These are phyloP conservation scores for Poterioochromonas sp. DNA, from an alignment of 352 stramenopile genomes.

Conservation along the genomic window DNA sequence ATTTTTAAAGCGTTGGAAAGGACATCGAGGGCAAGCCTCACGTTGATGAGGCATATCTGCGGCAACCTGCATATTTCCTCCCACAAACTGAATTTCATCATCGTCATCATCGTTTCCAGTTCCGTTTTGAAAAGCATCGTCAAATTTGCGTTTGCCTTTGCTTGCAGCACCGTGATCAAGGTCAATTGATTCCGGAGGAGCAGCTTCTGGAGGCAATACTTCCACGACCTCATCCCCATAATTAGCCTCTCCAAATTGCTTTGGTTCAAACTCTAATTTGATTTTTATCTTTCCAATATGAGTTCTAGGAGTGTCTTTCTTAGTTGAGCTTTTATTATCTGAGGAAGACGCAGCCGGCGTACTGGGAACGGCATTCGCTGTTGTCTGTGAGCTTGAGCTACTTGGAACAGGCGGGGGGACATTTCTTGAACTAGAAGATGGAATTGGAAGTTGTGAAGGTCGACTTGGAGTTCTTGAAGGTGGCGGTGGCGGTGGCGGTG, in stretches of 20 bases:
- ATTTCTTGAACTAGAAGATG: neutral
- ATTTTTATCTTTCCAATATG: neutral
- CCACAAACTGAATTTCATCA: neutral
- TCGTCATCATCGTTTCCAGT: neutral
- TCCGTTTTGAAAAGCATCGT: neutral
- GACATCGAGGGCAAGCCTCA: neutral
- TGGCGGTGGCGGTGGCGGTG: too few species aligned
- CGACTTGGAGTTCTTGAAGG: neutral
- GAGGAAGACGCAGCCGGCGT: neutral
- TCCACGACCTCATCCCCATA: neutral
- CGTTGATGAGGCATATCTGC: constrained; percentile 31
- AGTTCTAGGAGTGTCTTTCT: neutral
- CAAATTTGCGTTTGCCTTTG: neutral
- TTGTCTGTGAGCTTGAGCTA: neutral
- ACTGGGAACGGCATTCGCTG: neutral
- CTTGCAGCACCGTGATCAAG: neutral
- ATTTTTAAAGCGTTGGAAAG: neutral
- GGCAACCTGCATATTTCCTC: constrained; percentile 10
- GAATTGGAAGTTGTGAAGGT: neutral
- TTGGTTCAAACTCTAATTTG: constrained; percentile 15
- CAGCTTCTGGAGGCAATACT: neutral
- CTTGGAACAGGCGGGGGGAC: neutral
- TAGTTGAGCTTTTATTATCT: neutral
- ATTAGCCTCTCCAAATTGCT: constrained; percentile 12
- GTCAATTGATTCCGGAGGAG: neutral